Conservation (phyloP, 805 yeast species). For the Myxozyma vanderwaltii region DNA sequence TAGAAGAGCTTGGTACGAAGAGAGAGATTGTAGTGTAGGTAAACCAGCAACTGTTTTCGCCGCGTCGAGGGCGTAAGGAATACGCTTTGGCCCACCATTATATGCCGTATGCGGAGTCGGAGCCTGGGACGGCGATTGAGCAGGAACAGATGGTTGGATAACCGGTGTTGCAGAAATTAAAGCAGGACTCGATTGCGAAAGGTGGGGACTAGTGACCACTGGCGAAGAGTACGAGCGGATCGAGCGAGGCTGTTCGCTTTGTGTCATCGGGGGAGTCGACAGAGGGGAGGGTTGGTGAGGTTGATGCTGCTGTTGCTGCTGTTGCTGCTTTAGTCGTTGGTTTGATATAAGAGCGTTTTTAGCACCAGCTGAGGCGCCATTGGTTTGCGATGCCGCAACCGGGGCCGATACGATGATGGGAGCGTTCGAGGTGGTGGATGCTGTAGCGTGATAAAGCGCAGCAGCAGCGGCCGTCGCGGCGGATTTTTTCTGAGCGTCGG, state of each 20-base stretch:
- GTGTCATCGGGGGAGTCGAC: slow-evolving; percentile 3
- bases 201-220: not conserved
- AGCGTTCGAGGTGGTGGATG: slow-evolving; percentile 1
- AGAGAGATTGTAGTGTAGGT: slow-evolving; percentile 18
- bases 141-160: not conserved
- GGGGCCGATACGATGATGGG: slow-evolving; percentile 10
- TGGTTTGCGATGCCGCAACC: not conserved
- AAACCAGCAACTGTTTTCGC: slow-evolving; percentile 32
- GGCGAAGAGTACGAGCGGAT: slow-evolving; percentile 6
- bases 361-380: not conserved
- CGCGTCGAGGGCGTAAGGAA: slow-evolving; percentile 24
- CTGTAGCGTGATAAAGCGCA: slow-evolving; percentile 1
- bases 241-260: slow-evolving; percentile 2
- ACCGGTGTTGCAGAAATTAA: not conserved
- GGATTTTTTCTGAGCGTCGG: slow-evolving; percentile 6
- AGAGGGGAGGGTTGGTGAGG: not conserved
- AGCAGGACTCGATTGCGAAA: not conserved
- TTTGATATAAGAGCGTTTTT: not conserved
- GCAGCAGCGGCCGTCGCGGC: slow-evolving; percentile 10
- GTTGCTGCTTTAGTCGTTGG: not conserved
- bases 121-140: too few species aligned
- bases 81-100: slow-evolving; percentile 8
- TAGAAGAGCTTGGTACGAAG: slow-evolving; percentile 11
- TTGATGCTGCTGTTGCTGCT: slow-evolving; percentile 3
- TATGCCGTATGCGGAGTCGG: not conserved